Conservation (phyloP, 2,329 filamentous ascomycete genomes). For the Botrytis fragariae region DNA sequence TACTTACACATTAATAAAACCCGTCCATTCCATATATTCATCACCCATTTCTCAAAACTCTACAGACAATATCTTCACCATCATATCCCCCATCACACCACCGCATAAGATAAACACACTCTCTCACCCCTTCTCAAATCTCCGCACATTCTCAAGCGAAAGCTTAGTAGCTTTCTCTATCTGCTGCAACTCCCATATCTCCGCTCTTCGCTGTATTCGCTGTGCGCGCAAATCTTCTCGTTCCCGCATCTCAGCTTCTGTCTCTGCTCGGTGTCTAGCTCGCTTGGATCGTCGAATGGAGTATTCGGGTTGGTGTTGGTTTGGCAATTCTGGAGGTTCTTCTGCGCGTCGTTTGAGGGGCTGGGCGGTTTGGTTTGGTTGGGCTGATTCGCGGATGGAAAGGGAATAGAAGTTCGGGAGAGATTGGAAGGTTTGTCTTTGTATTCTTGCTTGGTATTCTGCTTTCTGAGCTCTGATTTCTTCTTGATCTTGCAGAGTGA, state of each 20-base stretch:
- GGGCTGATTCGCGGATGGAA: not conserved
- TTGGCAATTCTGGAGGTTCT: not conserved
- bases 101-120: not conserved
- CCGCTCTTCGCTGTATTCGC: not conserved
- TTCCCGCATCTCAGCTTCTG: not conserved
- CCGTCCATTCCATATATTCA: too few relatives aligned
- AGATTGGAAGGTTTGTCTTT: not conserved
- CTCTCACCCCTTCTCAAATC: not conserved
- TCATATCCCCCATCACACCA: not conserved
- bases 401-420: not conserved
- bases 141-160: not conserved
- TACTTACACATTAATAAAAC: not conserved
- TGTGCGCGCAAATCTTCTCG: not conserved
- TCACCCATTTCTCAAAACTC: not conserved
- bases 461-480: not conserved
- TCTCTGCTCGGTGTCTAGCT: not conserved
- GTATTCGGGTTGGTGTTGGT: not conserved
- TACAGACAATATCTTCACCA: rapidly evolving
- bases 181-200: not conserved
- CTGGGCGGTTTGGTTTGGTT: not conserved
- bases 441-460: not conserved
- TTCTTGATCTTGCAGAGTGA: not conserved
- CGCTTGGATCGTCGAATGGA: not conserved
- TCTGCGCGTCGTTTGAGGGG: not conserved
- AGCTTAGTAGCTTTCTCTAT: not conserved